These are phyloP conservation scores for Linnemannia zychae DNA, from an alignment of 192 early-diverging fungal species.

Conservation along the genomic window DNA sequence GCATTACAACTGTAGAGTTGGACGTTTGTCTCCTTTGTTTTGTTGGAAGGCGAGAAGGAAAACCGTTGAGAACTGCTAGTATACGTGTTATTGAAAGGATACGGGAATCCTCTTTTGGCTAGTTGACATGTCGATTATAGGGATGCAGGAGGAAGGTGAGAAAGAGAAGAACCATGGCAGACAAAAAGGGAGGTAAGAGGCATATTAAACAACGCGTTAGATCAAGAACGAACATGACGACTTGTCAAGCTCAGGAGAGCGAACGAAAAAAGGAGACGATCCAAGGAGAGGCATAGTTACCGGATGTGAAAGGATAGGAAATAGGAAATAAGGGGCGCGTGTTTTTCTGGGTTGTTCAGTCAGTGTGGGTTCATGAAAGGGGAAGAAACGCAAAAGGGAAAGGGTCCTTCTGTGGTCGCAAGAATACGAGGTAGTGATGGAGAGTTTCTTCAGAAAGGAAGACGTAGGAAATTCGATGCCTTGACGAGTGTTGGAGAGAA, in stretches of 20 bases:
- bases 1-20: slow-evolving; percentile 7
- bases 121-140: background rate
- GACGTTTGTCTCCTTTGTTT: background rate
- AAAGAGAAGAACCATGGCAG: too few relatives aligned
- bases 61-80: background rate
- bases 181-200: background rate
- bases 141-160: background rate
- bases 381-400: background rate
- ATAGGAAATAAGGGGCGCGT: background rate
- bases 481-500: background rate
- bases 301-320: background rate
- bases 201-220: background rate
- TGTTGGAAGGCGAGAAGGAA: background rate
- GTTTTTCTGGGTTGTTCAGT: background rate
- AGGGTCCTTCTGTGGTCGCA: too few relatives aligned
- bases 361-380: background rate
- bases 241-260: background rate
- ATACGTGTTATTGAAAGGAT: background rate
- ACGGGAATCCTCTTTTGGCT: background rate
- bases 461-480: background rate
- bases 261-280: background rate
- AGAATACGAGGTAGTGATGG: background rate
- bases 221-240: background rate
- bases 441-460: background rate
- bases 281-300: background rate